Evolutionary conservation across 2,329 filamentous ascomycete species (phyloP).

Genomic region (Didymella lethalis): DNA sequence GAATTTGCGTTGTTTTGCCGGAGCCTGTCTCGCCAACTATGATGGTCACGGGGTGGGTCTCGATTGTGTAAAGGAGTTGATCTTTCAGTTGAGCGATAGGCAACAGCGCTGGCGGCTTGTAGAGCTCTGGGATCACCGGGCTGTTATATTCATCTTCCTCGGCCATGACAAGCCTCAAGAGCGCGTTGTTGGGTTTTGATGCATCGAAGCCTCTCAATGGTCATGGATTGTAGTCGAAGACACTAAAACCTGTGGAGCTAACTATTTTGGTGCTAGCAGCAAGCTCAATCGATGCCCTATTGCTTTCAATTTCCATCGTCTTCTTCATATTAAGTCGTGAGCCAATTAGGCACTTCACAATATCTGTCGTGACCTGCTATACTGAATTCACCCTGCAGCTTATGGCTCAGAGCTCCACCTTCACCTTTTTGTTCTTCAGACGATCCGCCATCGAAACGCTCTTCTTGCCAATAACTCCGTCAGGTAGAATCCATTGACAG

Average conservation of each 20-base stretch:
- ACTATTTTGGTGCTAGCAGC: neutral
- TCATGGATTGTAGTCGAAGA: neutral
- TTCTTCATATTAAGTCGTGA: neutral
- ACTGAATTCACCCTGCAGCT: neutral
- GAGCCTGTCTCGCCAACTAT: conserved; percentile 94
- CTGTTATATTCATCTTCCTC: conserved; percentile 54
- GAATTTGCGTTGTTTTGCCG: conserved; percentile 85
- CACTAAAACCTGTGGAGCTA: conserved; percentile 6
- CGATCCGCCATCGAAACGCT: neutral
- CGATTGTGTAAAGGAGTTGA: conserved; percentile 82
- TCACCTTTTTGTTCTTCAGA: neutral
- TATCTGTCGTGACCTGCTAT: no score
- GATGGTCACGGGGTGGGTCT: conserved; percentile 83
- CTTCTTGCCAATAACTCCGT: neutral
- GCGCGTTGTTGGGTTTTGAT: neutral
- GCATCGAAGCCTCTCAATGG: neutral
- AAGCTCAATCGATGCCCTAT: neutral
- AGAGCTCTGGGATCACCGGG: conserved; percentile 76
- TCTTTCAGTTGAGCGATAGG: conserved; percentile 87
- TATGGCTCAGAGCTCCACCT: neutral
- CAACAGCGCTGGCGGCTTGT: conserved; percentile 83
- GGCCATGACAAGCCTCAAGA: conserved; percentile 30
- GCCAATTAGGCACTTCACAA: no score
- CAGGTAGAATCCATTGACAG: neutral
- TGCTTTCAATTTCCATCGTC: no score